Conservation (phyloP, 257 asterid genomes). For the Apocynum venetum region DNA sequence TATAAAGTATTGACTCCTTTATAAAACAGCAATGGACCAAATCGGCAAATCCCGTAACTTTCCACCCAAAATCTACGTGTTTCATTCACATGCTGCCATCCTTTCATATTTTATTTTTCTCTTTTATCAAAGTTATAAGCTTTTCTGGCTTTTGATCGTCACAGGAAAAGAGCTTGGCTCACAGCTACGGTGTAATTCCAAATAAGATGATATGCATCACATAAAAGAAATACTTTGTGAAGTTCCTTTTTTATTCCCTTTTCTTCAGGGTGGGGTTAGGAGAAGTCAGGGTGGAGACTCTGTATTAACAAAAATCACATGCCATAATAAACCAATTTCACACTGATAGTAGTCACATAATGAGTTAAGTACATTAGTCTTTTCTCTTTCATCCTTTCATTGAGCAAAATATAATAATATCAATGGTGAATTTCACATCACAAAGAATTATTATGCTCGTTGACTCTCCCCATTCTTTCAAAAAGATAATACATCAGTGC, state of each 20-base stretch:
- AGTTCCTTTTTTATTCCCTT: constrained; percentile 2
- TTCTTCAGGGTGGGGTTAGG: constrained; percentile 5
- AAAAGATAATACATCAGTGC: too few species aligned
- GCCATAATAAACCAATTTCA: too few species aligned
- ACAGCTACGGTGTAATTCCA: constrained; percentile 47
- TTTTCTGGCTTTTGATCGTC: constrained; percentile 40
- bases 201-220: constrained; percentile 31
- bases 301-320: not conserved
- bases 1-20: constrained; percentile 24
- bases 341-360: too few species aligned
- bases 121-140: constrained; percentile 39
- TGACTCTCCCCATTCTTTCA: too few species aligned
- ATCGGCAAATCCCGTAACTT: constrained; percentile 34
- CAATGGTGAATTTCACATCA: not conserved
- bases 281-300: not conserved
- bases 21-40: constrained; percentile 11
- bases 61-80: constrained; percentile 80
- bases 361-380: too few species aligned
- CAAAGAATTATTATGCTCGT: too few species aligned
- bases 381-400: too few species aligned
- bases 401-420: not conserved
- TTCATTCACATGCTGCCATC: constrained; percentile 34
- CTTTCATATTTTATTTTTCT: constrained; percentile 30
- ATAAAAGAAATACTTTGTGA: constrained; percentile 12
- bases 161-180: constrained; percentile 20